Percentiles rank a stretch among this genome's conserved stretches.
Conservation (phyloP, 2,329 filamentous ascomycete species). For the Colletotrichum chrysophilum region DNA sequence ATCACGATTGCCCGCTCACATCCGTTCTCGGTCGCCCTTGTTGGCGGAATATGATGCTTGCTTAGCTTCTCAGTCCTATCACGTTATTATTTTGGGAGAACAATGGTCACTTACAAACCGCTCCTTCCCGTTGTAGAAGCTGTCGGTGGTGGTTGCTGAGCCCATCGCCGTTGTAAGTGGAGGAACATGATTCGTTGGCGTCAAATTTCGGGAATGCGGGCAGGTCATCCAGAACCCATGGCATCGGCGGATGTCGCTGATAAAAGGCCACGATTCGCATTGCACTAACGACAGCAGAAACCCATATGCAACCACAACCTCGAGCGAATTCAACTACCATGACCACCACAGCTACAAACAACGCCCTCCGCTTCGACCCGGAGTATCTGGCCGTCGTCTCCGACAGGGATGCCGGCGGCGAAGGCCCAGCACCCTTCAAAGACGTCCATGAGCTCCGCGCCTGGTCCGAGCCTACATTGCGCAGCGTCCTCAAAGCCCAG, state of each 20-base stretch:
- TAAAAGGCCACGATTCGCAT: not conserved
- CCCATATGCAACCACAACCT: not conserved
- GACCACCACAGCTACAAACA: not conserved
- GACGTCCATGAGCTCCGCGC: not conserved
- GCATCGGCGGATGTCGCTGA: not conserved
- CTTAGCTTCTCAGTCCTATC: not conserved
- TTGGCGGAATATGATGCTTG: not conserved
- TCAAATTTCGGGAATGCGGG: conserved; percentile 2
- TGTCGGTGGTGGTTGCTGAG: not conserved
- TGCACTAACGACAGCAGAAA: not conserved
- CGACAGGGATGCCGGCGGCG: not conserved
- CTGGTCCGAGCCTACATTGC: not conserved
- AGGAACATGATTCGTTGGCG: not conserved
- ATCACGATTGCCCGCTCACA: not conserved
- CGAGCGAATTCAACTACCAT: not conserved
- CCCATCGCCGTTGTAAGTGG: not conserved
- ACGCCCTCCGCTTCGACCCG: conserved; percentile 9
- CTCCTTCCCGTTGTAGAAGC: not conserved
- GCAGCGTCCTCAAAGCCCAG: not conserved
- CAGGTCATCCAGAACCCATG: not conserved
- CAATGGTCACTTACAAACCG: not conserved
- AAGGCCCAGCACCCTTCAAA: not conserved
- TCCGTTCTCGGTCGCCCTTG: not conserved
- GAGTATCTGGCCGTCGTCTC: conserved; percentile 5
- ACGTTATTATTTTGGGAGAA: not conserved